Conservation (phyloP, 352 stramenopile genomes). For the Thalassiosira pacifica region DNA sequence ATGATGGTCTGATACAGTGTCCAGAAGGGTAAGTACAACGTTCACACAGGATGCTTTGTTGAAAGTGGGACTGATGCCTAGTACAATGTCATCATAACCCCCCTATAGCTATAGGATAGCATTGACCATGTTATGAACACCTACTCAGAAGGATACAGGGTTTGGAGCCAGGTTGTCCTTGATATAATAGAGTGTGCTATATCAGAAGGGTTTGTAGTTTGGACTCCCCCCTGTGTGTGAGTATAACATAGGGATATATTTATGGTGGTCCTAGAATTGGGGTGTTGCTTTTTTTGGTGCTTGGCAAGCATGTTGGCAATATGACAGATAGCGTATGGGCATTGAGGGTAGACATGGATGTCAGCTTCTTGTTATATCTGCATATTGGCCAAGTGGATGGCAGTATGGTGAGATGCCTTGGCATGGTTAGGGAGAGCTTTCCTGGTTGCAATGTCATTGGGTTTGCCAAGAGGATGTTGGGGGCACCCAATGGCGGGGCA, state of each 20-base stretch:
- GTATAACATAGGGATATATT: too few species aligned
- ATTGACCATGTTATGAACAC: too few species aligned
- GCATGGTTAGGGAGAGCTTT: neutral
- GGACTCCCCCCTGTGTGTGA: too few species aligned
- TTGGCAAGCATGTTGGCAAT: neutral
- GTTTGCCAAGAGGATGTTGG: too few species aligned
- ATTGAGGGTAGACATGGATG: neutral
- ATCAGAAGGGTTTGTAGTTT: too few species aligned
- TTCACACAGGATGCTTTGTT: neutral
- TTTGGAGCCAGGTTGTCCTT: too few species aligned
- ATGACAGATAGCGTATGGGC: neutral
- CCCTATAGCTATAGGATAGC: too few species aligned
- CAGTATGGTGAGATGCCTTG: neutral
- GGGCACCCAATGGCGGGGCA: too few species aligned
- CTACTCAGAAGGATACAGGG: too few species aligned
- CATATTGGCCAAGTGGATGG: neutral
- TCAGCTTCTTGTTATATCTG: neutral
- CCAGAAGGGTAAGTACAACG: neutral
- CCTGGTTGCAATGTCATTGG: neutral
- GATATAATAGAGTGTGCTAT: too few species aligned
- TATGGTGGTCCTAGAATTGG: neutral
- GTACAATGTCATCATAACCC: too few species aligned
- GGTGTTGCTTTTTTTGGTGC: neutral
- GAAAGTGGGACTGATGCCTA: too few species aligned
- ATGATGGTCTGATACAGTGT: slow-evolving; percentile 39